Base-by-base conservation (phyloP, 495 filamentous ascomycete species). In the Hypoxylon lenormandii region DNA sequence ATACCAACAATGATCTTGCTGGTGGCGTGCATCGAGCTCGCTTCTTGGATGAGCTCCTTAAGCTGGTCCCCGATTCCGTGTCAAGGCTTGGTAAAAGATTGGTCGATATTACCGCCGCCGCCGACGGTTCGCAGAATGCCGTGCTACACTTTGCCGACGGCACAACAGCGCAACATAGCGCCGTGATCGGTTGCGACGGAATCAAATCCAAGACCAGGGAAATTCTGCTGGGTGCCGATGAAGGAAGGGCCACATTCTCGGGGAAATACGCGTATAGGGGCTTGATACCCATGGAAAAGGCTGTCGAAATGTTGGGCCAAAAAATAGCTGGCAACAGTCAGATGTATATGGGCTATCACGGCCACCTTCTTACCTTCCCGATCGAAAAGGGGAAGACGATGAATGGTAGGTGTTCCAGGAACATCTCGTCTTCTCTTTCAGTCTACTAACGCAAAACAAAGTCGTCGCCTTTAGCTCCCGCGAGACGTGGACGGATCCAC, bases 301-400 rank as follows among this genome's bases (percentile, higher is more conserved):
- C 84, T 0, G 71, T 80, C 5, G 77, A 77, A 49, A 73, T 80
- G 42, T 70, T 90, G 7, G 85, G 87, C n/a, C 89, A 88, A 80
- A 84, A 85, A 16, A 79, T 83, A 12, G 85, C 87, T 47, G 78
- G 60, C 6, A 84, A 82, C 26, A 77, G 78, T 23, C 82, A 85
- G 30, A 72, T 87, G 53, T 86, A 88, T 70, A 69, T 90, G 53
- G 89, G 89, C 0, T 78, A 84, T 6, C 83, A 86, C 37, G 81
- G 81, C 0, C 87, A 89, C 65, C 76, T 86, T 0, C 79, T 91
- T 12, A 90, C 88, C 0, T 91, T 87, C 71, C 89, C 89, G 0
- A 89, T 91, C 26, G 84, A 87, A 70, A 80, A 83, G 18, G 89
- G 86, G 4, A 78, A 84, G 69, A 86, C 84, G 10, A 85, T 91